Evolutionary conservation across 345 rosid species (phyloP).

Genomic region (Pistacia vera): DNA sequence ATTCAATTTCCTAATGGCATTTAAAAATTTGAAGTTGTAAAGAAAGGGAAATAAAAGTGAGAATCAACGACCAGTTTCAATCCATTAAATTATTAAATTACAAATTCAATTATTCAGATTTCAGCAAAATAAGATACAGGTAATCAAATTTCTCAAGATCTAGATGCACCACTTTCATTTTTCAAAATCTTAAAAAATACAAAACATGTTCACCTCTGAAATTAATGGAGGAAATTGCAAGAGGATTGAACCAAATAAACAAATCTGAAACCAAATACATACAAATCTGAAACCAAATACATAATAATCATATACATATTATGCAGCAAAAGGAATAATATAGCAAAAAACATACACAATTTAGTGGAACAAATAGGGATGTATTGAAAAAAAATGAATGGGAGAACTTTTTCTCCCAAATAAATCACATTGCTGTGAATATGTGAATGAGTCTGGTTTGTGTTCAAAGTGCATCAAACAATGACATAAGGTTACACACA

Average conservation of each 20-base stretch:
- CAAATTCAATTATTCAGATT: too few species aligned
- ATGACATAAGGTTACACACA: slow-evolving; percentile 31
- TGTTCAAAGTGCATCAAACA: slow-evolving; percentile 25
- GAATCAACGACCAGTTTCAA: not conserved
- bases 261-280: not conserved
- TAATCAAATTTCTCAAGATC: not conserved
- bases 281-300: slow-evolving; percentile 5
- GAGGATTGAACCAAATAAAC: not conserved
- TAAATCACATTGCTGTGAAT: slow-evolving; percentile 13
- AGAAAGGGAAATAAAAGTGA: slow-evolving; percentile 13
- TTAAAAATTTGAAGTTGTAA: not conserved
- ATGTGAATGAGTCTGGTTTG: slow-evolving; percentile 24
- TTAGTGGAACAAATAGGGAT: not conserved
- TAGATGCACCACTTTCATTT: slow-evolving; percentile 5
- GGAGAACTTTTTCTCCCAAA: slow-evolving; percentile 38
- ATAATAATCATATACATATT: slow-evolving; percentile 1
- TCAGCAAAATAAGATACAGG: not conserved
- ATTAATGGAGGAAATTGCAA: not conserved
- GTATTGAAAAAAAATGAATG: not conserved
- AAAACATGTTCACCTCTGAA: not conserved
- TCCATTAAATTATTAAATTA: not conserved
- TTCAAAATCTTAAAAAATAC: not conserved
- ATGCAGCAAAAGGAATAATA: not conserved
- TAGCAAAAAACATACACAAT: not conserved
- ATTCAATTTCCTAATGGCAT: too few species aligned